phyloP scores from a whole-genome alignment of 2,329 filamentous ascomycete species.

The Fusarium sp. region DNA sequence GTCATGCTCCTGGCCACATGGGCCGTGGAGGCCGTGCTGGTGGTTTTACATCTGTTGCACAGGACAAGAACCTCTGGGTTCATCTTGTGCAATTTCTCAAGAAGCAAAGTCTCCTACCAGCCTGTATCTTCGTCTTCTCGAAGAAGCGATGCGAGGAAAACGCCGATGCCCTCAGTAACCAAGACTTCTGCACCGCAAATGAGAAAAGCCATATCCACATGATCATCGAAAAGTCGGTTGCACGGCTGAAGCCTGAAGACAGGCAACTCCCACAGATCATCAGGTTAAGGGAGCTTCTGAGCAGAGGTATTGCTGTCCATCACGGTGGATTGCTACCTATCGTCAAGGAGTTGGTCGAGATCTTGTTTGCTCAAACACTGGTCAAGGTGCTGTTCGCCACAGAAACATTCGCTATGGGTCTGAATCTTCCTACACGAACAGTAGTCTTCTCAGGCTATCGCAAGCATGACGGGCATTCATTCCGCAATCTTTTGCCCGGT shows the following conservation, averaged over 20 bases:
- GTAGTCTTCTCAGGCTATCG: slow-evolving; percentile 98
- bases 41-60: slow-evolving; percentile 86
- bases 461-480: slow-evolving; percentile 93
- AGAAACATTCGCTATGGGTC: slow-evolving; percentile 97
- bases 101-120: slow-evolving; percentile 87
- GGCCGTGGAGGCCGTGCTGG: slow-evolving; percentile 86
- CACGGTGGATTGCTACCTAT: slow-evolving; percentile 95
- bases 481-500: slow-evolving; percentile 89
- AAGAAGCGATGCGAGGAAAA: slow-evolving; percentile 98
- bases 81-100: slow-evolving; percentile 91
- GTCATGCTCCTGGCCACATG: slow-evolving; percentile 82
- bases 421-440: slow-evolving; percentile 94
- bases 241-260: slow-evolving; percentile 90
- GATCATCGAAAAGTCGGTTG: slow-evolving; percentile 95
- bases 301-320: slow-evolving; percentile 92
- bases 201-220: slow-evolving; percentile 98
- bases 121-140: slow-evolving; percentile 98
- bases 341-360: slow-evolving; percentile 97
- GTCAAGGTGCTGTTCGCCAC: slow-evolving; percentile 98
- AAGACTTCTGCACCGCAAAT: slow-evolving; percentile 91
- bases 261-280: slow-evolving; percentile 91
- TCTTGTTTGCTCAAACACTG: slow-evolving; percentile 91
- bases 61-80: slow-evolving; percentile 97
- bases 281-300: slow-evolving; percentile 83
- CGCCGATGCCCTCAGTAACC: slow-evolving; percentile 91